Percentiles rank a stretch among this genome's conserved stretches.
Conservation (phyloP, 768 basidiomycete species). For the Suillus subluteus region DNA sequence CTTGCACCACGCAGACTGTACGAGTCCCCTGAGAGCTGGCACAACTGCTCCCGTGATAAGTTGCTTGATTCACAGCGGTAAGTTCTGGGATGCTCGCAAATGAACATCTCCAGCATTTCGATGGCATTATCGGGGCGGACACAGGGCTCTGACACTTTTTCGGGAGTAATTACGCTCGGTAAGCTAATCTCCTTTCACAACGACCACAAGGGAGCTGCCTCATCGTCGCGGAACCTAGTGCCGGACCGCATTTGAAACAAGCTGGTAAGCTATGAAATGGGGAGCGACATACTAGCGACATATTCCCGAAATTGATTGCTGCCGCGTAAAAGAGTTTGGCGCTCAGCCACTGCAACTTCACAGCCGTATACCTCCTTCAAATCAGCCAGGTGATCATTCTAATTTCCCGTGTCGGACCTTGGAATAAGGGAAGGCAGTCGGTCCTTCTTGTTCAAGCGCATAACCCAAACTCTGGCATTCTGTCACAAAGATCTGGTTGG, state of each 20-base stretch:
- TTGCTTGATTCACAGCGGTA: not conserved
- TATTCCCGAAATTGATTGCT: slow-evolving; percentile 3
- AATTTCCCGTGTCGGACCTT: not conserved
- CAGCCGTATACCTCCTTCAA: not conserved
- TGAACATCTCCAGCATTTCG: not conserved
- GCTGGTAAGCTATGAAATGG: not conserved
- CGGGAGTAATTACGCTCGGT: not conserved
- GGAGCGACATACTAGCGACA: not conserved
- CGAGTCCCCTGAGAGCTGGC: not conserved
- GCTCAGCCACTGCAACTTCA: not conserved
- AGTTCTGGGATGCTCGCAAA: not conserved
- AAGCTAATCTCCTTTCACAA: not conserved
- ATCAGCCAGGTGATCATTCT: not conserved
- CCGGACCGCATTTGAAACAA: not conserved
- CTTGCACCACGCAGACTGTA: not conserved
- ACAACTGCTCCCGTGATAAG: not conserved
- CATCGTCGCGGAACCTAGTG: not conserved
- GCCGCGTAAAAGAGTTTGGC: not conserved
- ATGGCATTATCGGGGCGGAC: not conserved
- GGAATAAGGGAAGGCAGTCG: not conserved
- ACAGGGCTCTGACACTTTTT: not conserved
- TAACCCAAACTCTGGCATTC: not conserved
- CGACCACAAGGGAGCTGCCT: not conserved
- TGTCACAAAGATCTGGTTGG: not conserved
- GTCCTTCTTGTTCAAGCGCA: not conserved